Evolutionary conservation across 164 flowering plant genomes (phyloP), one percentile per base, ranked within the genome.

Genomic region (Tinospora cordifolia): DNA sequence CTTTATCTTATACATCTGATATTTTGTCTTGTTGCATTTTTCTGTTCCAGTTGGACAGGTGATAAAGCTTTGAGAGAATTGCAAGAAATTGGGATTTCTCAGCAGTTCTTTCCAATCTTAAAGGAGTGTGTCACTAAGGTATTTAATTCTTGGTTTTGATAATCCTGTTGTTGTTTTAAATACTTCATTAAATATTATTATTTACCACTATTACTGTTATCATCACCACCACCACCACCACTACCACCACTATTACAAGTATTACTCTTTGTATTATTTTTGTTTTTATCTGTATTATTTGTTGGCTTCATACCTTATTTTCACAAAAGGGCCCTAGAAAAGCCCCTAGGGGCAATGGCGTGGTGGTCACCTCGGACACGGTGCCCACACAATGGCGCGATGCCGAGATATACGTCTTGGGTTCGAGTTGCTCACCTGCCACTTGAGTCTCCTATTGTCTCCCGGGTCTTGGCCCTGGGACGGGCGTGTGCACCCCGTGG

Each of bases 41-140:
- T 72, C 26, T 72, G 22, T 71, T 74, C 49, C 70, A 93, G 98
- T 79, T 94, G 98, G 98, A 88, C 91, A 64, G 98, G 98, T 62
- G 87, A 90, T 46, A 85, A 86, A 66, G 98, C 98, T 76, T 74
- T 83, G 74, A 83, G 71, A 70, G 97, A 92, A 81, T 93, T 94
- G 40, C 79, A 87, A 77, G 95, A 86, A 77, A 92, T 89, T 68
- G 87, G 83, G 72, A 80, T 92, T 67, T 81, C 96, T 40, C 83
- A 74, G 69, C 86, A 85, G 58, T 81, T 80, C 80, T 94, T 89
- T 60, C 84, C 88, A 13, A 80, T 84, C 72, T 82, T 92, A 79
- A 80, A 82, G 60, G 90, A 85, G 62, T 94, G 98, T 83, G 93
- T 90, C 27, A 77, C 80, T 49, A 87, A 88, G 94, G 98, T 92